These are phyloP conservation scores for Xanthoparmelia taractica DNA, from an alignment of 495 filamentous ascomycete genomes.

Conservation along the genomic window DNA sequence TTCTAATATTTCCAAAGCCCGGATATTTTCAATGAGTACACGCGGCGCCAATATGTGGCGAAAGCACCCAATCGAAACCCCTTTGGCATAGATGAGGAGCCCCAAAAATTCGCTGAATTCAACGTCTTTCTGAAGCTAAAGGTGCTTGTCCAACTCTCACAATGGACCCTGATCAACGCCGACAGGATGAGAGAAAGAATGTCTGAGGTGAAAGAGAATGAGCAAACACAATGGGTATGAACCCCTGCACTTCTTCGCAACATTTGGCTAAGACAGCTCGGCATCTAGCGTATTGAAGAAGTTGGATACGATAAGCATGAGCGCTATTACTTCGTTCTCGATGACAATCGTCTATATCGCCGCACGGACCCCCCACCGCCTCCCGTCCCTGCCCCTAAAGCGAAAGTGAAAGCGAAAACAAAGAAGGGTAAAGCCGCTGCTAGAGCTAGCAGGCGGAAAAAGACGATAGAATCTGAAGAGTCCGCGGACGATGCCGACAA, in stretches of 20 bases:
- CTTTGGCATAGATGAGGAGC: conserved; percentile 70
- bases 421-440: conserved; percentile 62
- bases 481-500: conserved; percentile 46
- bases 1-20: conserved; percentile 42
- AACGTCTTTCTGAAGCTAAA: conserved; percentile 82
- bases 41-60: conserved; percentile 77
- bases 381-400: conserved; percentile 48
- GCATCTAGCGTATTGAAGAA: conserved; percentile 74
- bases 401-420: conserved; percentile 71
- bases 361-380: conserved; percentile 61
- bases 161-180: conserved; percentile 79
- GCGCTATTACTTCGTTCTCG: conserved; percentile 79
- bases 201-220: conserved; percentile 69
- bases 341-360: conserved; percentile 89
- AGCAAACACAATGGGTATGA: conserved; percentile 79
- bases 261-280: not conserved
- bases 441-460: conserved; percentile 66
- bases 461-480: conserved; percentile 49
- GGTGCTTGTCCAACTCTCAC: conserved; percentile 81
- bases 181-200: conserved; percentile 82
- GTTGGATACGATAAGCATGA: conserved; percentile 81
- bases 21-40: conserved; percentile 91
- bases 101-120: conserved; percentile 67
- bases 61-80: conserved; percentile 77
- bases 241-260: not conserved